These are phyloP conservation scores for Diplosphaera chodatii DNA, from an alignment of 139 green algal species.

Conservation along the genomic window DNA sequence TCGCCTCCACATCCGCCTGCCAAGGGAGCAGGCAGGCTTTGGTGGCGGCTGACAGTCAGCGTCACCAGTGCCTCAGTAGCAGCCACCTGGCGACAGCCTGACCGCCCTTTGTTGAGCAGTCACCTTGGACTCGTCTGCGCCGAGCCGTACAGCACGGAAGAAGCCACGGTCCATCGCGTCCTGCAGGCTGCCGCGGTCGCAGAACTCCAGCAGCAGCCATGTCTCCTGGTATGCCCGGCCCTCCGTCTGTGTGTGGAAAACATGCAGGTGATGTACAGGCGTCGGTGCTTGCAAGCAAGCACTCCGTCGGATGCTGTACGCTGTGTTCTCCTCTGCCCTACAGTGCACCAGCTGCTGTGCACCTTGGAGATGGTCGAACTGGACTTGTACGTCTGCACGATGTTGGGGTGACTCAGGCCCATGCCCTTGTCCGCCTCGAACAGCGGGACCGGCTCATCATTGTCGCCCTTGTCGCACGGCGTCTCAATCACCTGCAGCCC, in stretches of 20 bases:
- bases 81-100: too few relatives aligned
- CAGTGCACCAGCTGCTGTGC: too few relatives aligned
- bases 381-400: conserved; percentile 31
- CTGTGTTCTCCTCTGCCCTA: too few relatives aligned
- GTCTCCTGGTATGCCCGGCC: conserved; percentile 7
- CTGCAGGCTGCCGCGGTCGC: conserved; percentile 20
- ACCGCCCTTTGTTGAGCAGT: too few relatives aligned
- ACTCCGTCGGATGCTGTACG: too few relatives aligned
- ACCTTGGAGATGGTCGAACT: not conserved
- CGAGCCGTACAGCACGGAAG: conserved; percentile 3
- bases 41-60: too few relatives aligned
- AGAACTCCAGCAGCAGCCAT: conserved; percentile 34
- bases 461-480: not conserved
- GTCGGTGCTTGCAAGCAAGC: too few relatives aligned
- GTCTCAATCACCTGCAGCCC: not conserved
- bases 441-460: not conserved
- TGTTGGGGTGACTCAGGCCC: conserved; percentile 14
- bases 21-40: too few relatives aligned
- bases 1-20: not conserved
- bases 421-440: not conserved
- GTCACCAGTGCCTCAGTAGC: too few relatives aligned
- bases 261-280: too few relatives aligned
- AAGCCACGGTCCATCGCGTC: conserved; percentile 26
- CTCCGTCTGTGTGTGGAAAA: not conserved
- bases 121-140: not conserved